These are phyloP conservation scores for Setomelanomma holmii DNA, from an alignment of 2,329 filamentous ascomycete species.

Conservation along the genomic window DNA sequence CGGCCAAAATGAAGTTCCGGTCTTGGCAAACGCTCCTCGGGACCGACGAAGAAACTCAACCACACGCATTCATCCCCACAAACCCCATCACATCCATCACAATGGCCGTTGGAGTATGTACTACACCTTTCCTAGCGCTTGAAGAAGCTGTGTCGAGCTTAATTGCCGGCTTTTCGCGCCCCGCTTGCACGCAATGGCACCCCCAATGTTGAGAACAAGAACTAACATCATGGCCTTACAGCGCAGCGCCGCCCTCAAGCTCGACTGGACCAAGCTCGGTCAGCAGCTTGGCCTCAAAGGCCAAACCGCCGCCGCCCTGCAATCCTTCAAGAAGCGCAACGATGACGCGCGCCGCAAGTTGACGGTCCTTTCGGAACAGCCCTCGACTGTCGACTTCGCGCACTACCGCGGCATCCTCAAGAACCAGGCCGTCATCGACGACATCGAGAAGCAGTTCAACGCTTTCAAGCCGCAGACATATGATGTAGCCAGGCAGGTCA, in stretches of 20 bases:
- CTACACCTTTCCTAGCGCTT: slow-evolving; percentile 15
- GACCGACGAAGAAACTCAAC: slow-evolving; percentile 36
- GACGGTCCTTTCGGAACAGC: slow-evolving; percentile 79
- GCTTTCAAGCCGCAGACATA: slow-evolving; percentile 92
- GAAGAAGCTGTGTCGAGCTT: slow-evolving; percentile 30
- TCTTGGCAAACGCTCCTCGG: slow-evolving; percentile 2
- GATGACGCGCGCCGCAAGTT: slow-evolving; percentile 97
- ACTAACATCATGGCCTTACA: slow-evolving; percentile 55
- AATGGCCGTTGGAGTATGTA: slow-evolving; percentile 55
- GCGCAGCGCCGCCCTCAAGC: slow-evolving; percentile 98
- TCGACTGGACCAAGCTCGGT: slow-evolving; percentile 98
- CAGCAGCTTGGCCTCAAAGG: slow-evolving; percentile 95
- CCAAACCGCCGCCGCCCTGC: slow-evolving; percentile 88
- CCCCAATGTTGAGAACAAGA: slow-evolving; percentile 28
- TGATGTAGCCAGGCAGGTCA: slow-evolving; percentile 91
- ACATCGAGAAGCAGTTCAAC: slow-evolving; percentile 96
- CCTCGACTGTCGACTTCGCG: slow-evolving; percentile 88
- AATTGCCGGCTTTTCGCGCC: slow-evolving; percentile 42
- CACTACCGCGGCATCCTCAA: slow-evolving; percentile 92
- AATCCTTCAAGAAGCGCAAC: slow-evolving; percentile 99
- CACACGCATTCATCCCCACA: slow-evolving; percentile 54
- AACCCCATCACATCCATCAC: slow-evolving; percentile 50
- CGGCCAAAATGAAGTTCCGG: background rate
- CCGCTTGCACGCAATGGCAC: slow-evolving; percentile 35
- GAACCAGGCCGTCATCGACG: slow-evolving; percentile 93